A percentile compares a stretch with the other conserved stretches of the same genome.
Conservation (phyloP, 169 alveolate genomes). For the Perkinsus chesapeaki region DNA sequence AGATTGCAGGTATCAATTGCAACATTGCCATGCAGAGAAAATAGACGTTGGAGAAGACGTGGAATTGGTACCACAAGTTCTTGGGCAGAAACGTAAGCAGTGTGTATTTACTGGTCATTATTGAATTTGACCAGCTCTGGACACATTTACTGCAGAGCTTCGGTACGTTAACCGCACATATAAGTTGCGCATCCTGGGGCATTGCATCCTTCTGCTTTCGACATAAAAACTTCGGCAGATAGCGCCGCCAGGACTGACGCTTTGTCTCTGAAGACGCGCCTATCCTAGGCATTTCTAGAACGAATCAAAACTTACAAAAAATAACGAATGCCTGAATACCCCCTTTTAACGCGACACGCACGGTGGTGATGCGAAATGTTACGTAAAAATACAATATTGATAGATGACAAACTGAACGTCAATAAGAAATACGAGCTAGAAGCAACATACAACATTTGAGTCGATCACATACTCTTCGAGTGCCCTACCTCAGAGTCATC, state of each 20-base stretch:
- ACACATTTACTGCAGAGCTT: not conserved
- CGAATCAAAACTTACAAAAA: not conserved
- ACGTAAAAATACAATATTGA: not conserved
- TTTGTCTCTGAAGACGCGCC: not conserved
- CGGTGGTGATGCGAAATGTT: too few species aligned
- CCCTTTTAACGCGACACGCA: too few species aligned
- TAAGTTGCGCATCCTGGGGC: not conserved
- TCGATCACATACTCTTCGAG: not conserved
- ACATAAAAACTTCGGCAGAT: not conserved
- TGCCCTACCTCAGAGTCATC: not conserved
- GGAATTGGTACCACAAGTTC: slow-evolving; percentile 31
- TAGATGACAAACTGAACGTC: not conserved
- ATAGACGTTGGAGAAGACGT: slow-evolving; percentile 30
- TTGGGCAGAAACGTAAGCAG: slow-evolving; percentile 30
- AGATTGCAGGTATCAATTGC: slow-evolving; percentile 35
- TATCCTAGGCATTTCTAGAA: not conserved
- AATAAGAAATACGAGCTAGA: not conserved
- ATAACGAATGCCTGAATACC: not conserved
- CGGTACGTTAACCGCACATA: not conserved
- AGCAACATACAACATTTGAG: not conserved
- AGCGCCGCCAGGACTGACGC: not conserved
- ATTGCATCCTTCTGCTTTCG: not conserved
- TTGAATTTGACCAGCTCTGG: slow-evolving; percentile 24
- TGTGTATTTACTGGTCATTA: slow-evolving; percentile 33
- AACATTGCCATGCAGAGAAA: slow-evolving; percentile 33